Evolutionary conservation across 495 filamentous ascomycete species (phyloP).

Genomic region (Trichoderma orchidacearum): DNA sequence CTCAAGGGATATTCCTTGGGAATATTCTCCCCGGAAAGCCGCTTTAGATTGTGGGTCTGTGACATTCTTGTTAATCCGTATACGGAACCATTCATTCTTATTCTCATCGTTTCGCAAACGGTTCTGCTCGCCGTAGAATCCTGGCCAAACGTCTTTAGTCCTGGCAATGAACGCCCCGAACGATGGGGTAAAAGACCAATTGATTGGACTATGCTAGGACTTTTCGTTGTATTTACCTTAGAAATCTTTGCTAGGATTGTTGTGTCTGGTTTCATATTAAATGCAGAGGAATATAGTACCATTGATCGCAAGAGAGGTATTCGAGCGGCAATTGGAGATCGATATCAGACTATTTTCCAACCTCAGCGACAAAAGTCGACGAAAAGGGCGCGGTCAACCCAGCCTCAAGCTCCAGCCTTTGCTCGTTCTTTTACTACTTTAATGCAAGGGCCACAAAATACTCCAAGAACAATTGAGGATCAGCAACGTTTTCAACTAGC

Average conservation of each 20-base stretch:
- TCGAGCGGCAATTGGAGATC: slow-evolving; percentile 56
- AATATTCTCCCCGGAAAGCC: slow-evolving; percentile 66
- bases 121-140: slow-evolving; percentile 76
- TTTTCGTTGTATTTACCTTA: slow-evolving; percentile 85
- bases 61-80: slow-evolving; percentile 79
- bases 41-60: slow-evolving; percentile 60
- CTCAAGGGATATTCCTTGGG: slow-evolving; percentile 78
- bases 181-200: slow-evolving; percentile 55
- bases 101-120: slow-evolving; percentile 81
- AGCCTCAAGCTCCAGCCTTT: slow-evolving; percentile 59
- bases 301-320: slow-evolving; percentile 59
- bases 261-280: slow-evolving; percentile 85
- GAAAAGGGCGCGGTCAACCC: slow-evolving; percentile 24
- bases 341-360: slow-evolving; percentile 63
- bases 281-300: slow-evolving; percentile 74
- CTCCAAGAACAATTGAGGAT: slow-evolving; percentile 54
- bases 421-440: slow-evolving; percentile 9
- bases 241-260: slow-evolving; percentile 72
- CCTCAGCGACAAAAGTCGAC: slow-evolving; percentile 60
- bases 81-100: slow-evolving; percentile 74
- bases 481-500: slow-evolving; percentile 76
- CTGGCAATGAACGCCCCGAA: slow-evolving; percentile 28
- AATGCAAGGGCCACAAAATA: slow-evolving; percentile 32
- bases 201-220: slow-evolving; percentile 65
- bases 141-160: slow-evolving; percentile 47